phyloP scores from a whole-genome alignment of 495 filamentous ascomycete genomes.

The Penicillium alfredii region DNA sequence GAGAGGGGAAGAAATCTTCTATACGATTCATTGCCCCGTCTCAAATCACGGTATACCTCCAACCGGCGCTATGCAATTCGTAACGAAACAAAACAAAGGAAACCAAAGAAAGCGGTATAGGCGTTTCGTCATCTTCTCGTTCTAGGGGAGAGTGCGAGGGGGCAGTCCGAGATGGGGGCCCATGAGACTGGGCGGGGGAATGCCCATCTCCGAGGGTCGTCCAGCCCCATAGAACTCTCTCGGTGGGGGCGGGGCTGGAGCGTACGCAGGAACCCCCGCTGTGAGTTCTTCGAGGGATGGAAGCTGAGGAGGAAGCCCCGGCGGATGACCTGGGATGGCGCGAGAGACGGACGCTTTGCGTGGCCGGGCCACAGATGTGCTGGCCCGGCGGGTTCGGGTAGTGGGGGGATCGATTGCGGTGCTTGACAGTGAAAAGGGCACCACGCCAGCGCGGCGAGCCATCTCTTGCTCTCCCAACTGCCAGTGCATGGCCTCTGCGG shows the following conservation, averaged over 20 bases:
- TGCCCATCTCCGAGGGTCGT: constrained; percentile 29
- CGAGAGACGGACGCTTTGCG: constrained; percentile 39
- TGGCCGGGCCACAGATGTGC: constrained; percentile 40
- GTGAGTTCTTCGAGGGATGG: constrained; percentile 42
- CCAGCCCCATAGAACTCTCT: constrained; percentile 37
- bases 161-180: constrained; percentile 33
- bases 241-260: constrained; percentile 33
- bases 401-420: constrained; percentile 51
- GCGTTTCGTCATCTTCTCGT: constrained; percentile 19
- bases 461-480: constrained; percentile 89
- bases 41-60: constrained; percentile 38
- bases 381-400: constrained; percentile 39
- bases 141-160: constrained; percentile 37
- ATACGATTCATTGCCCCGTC: constrained; percentile 26
- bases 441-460: constrained; percentile 78
- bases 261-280: constrained; percentile 43
- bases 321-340: constrained; percentile 25
- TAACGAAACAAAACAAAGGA: constrained; percentile 31
- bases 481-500: constrained; percentile 98
- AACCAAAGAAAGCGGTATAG: constrained; percentile 16
- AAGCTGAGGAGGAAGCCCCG: constrained; percentile 35
- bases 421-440: constrained; percentile 67
- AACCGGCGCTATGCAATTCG: constrained; percentile 44
- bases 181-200: constrained; percentile 26
- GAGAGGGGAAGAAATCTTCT: constrained; percentile 25